These are phyloP conservation scores for Pilasporangium apinafurcum DNA, from an alignment of 352 stramenopile species.

Conservation along the genomic window DNA sequence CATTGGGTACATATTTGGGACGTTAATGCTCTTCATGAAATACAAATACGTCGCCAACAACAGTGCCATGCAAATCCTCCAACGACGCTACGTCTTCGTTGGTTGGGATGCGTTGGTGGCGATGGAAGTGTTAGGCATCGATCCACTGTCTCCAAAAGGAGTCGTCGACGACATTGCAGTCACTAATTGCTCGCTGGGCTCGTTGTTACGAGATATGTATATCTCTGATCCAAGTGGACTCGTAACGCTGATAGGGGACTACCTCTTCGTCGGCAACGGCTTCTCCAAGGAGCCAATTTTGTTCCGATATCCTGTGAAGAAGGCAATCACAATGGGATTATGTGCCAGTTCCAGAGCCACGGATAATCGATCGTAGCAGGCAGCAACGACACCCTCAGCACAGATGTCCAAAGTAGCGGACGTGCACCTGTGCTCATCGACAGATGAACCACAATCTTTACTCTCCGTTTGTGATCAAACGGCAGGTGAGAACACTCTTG, in stretches of 20 bases:
- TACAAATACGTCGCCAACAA: constrained; percentile 23
- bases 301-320: constrained; percentile 17
- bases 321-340: constrained; percentile 17
- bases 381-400: neutral
- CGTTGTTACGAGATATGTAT: constrained; percentile 29
- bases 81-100: constrained; percentile 28
- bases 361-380: neutral
- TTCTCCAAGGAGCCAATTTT: constrained; percentile 12
- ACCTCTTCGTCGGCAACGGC: constrained; percentile 20
- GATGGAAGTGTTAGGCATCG: constrained; percentile 26
- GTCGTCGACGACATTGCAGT: constrained; percentile 14
- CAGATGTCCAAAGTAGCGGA: neutral
- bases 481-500: neutral
- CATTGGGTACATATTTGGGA: constrained; percentile 5
- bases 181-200: constrained; percentile 25
- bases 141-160: constrained; percentile 15
- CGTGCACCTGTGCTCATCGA: no score
- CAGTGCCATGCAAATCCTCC: constrained; percentile 17
- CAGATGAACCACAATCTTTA: neutral
- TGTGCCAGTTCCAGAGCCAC: neutral
- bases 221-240: constrained; percentile 25
- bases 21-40: constrained; percentile 14
- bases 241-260: constrained; percentile 22
- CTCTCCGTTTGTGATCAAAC: neutral
- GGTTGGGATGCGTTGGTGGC: constrained; percentile 34